Evolutionary conservation across 2,329 filamentous ascomycete genomes (phyloP).

Genomic region (Gliomastix tumulicola): DNA sequence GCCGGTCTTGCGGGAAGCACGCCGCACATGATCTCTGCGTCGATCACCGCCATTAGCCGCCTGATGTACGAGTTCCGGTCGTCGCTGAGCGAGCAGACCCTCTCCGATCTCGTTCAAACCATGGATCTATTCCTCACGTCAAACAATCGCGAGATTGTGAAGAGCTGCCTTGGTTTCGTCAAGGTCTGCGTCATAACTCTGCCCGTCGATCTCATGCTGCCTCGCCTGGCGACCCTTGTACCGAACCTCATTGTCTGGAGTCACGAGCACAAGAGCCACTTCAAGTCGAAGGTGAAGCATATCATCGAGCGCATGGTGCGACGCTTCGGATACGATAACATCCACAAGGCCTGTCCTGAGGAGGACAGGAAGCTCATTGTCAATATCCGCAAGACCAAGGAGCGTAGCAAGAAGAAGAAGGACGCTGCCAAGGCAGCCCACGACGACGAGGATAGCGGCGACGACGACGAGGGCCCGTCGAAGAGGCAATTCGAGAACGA

Average conservation of each 20-base stretch:
- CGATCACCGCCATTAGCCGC: slow-evolving; percentile 91
- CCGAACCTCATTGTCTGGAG: slow-evolving; percentile 94
- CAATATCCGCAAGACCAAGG: slow-evolving; percentile 93
- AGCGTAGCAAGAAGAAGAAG: slow-evolving; percentile 86
- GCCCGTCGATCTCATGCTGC: slow-evolving; percentile 70
- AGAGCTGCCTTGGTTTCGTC: slow-evolving; percentile 89
- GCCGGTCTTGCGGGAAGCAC: slow-evolving; percentile 88
- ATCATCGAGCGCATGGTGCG: slow-evolving; percentile 92
- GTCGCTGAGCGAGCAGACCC: slow-evolving; percentile 58
- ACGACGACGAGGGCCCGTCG: slow-evolving; percentile 39
- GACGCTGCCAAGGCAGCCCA: slow-evolving; percentile 54
- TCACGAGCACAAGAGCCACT: slow-evolving; percentile 96
- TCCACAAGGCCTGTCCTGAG: slow-evolving; percentile 78
- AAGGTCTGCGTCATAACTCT: slow-evolving; percentile 91
- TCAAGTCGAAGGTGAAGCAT: slow-evolving; percentile 96
- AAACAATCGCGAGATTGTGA: slow-evolving; percentile 94
- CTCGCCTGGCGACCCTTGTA: slow-evolving; percentile 69
- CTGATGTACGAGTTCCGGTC: slow-evolving; percentile 86
- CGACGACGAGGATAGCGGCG: slow-evolving; percentile 49
- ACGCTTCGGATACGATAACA: slow-evolving; percentile 74
- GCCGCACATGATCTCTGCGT: slow-evolving; percentile 95
- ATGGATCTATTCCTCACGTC: slow-evolving; percentile 95
- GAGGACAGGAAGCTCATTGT: slow-evolving; percentile 82
- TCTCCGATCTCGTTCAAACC: slow-evolving; percentile 82
- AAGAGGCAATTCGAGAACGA: slow-evolving; percentile 76